These are phyloP conservation scores for Wickerhamomyces alni DNA, from an alignment of 805 yeast genomes.

Conservation along the genomic window DNA sequence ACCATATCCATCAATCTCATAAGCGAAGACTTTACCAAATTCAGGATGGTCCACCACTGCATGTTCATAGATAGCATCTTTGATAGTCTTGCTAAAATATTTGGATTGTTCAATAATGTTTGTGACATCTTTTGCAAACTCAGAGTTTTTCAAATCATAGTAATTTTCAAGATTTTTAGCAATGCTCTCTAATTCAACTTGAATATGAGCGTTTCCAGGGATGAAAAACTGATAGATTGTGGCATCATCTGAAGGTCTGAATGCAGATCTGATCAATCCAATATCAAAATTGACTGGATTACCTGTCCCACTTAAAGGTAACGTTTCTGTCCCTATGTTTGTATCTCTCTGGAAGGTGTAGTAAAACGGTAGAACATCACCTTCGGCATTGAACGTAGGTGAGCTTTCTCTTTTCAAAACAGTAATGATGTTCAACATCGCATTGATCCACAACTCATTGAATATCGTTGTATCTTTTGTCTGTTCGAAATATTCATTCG, in stretches of 20 bases:
- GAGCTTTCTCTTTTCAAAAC: conserved; percentile 55
- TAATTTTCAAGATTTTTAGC: conserved; percentile 15
- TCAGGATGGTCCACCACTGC: conserved; percentile 64
- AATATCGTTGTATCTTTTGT: conserved; percentile 44
- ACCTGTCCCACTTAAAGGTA: conserved; percentile 73
- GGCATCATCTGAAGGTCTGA: conserved; percentile 87
- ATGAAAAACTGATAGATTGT: conserved; percentile 73
- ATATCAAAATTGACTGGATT: conserved; percentile 72
- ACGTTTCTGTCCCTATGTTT: conserved; percentile 72
- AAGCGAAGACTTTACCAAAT: conserved; percentile 78
- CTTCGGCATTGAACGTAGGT: conserved; percentile 48
- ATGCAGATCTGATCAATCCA: conserved; percentile 75
- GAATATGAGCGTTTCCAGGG: conserved; percentile 79
- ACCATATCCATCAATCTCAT: conserved; percentile 87
- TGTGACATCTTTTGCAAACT: conserved; percentile 23
- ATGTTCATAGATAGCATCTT: conserved; percentile 50
- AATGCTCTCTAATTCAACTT: conserved; percentile 50
- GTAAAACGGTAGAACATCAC: conserved; percentile 36
- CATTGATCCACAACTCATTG: conserved; percentile 49
- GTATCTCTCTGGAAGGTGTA: conserved; percentile 75
- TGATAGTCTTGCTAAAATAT: conserved; percentile 36
- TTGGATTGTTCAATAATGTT: conserved; percentile 27
- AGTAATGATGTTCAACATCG: conserved; percentile 43
- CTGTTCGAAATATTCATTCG: conserved; percentile 60
- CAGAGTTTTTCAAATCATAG: conserved; percentile 2